Evolutionary conservation across 139 green algal genomes (phyloP).

Genomic region (Raphidocelis subcapitata): DNA sequence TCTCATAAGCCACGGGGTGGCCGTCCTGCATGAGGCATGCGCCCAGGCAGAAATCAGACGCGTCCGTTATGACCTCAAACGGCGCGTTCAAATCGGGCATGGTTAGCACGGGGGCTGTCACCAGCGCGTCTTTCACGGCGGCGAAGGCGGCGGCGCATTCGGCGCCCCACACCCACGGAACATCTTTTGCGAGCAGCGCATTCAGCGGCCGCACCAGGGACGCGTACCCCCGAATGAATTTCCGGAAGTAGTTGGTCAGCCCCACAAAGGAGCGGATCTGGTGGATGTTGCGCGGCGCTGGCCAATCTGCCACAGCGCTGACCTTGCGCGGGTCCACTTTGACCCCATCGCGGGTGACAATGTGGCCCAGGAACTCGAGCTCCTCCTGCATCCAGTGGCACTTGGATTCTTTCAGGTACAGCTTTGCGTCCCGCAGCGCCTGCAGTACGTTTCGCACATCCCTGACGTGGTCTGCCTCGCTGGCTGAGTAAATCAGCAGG

Average conservation of each 20-base stretch:
- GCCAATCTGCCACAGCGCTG: slow-evolving; percentile 24
- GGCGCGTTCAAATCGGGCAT: slow-evolving; percentile 7
- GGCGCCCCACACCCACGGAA: not conserved
- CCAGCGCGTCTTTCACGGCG: slow-evolving; percentile 15
- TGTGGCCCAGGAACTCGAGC: slow-evolving; percentile 37
- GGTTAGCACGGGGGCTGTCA: slow-evolving; percentile 11
- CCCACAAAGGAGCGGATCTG: slow-evolving; percentile 41
- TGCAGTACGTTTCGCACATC: slow-evolving; percentile 34
- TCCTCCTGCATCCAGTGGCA: slow-evolving; percentile 28
- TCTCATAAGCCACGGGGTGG: slow-evolving; percentile 9
- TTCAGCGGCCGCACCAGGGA: slow-evolving; percentile 5
- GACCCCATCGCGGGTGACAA: slow-evolving; percentile 31
- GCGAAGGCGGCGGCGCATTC: slow-evolving; percentile 6
- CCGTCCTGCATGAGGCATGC: slow-evolving; percentile 24
- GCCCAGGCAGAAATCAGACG: slow-evolving; percentile 23
- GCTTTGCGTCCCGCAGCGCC: slow-evolving; percentile 24
- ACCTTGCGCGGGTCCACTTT: slow-evolving; percentile 30
- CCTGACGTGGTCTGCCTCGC: slow-evolving; percentile 26
- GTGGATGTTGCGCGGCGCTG: not conserved
- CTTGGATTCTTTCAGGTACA: slow-evolving; percentile 34
- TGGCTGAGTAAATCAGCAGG: slow-evolving; percentile 38
- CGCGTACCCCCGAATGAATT: slow-evolving; percentile 31
- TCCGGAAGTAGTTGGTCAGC: slow-evolving; percentile 37
- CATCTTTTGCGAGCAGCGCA: slow-evolving; percentile 1
- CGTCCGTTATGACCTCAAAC: slow-evolving; percentile 31